Percentiles rank a stretch among this genome's conserved stretches.
Conservation (phyloP, 1,284 basidiomycete species). For the Malassezia yamatoensis region DNA sequence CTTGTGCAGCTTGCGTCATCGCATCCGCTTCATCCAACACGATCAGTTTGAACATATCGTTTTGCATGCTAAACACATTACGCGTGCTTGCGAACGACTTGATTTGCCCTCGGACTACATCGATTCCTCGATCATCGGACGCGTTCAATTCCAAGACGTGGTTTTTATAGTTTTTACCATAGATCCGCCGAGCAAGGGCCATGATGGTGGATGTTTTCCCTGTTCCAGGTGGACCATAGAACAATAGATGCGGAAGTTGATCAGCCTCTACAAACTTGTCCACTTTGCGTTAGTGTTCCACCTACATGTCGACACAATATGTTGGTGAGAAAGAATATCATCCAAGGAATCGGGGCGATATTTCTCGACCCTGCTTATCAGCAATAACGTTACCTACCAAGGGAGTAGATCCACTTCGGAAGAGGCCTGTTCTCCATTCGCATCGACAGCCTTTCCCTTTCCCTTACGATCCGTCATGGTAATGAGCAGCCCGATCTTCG, state of each 20-base stretch:
- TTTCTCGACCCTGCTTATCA: conserved; percentile 41
- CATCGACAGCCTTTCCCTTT: conserved; percentile 5
- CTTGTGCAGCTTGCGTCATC: conserved; percentile 97
- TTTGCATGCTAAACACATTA: conserved; percentile 56
- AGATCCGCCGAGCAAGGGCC: conserved; percentile 88
- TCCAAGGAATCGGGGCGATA: conserved; percentile 42
- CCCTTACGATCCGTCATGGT: conserved; percentile 11
- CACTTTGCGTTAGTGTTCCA: conserved; percentile 16
- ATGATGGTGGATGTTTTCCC: conserved; percentile 96
- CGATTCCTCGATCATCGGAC: conserved; percentile 94
- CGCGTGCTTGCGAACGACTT: conserved; percentile 96
- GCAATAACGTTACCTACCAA: conserved; percentile 10
- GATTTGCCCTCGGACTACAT: conserved; percentile 95
- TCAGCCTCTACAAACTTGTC: conserved; percentile 85
- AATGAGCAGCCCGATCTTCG: conserved; percentile 4
- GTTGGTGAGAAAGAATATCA: conserved; percentile 44
- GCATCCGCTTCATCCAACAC: conserved; percentile 98
- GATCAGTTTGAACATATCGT: conserved; percentile 72
- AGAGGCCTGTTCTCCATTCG: neutral
- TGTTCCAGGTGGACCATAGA: conserved; percentile 94
- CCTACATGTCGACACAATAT: conserved; percentile 40
- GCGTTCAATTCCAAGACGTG: conserved; percentile 97
- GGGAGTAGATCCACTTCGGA: conserved; percentile 11
- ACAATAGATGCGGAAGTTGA: conserved; percentile 81
- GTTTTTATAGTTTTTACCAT: conserved; percentile 67